These are phyloP conservation scores for Paramicrosporidium saccamoebae DNA, from an alignment of 371 early-diverging fungal genomes.

Conservation along the genomic window DNA sequence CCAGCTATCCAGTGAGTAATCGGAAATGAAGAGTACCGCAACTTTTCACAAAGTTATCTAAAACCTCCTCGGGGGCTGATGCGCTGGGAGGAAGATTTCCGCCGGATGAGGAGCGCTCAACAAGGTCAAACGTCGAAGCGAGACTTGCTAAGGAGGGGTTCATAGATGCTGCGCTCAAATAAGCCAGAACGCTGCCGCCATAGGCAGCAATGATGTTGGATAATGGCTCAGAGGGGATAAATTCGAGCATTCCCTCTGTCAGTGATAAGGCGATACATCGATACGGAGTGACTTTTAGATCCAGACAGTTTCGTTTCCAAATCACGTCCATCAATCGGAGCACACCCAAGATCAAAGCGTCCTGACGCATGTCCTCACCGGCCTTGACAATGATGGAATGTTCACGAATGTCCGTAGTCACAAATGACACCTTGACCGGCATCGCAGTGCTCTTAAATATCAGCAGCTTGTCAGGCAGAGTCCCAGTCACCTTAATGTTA, in stretches of 20 bases:
- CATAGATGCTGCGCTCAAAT: no score
- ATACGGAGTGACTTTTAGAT: slow-evolving; percentile 63
- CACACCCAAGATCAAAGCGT: slow-evolving; percentile 82
- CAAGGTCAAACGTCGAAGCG: no score
- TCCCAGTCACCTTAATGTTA: slow-evolving; percentile 34
- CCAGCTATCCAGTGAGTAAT: slow-evolving; percentile 19
- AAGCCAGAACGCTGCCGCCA: slow-evolving; percentile 38
- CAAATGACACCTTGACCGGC: slow-evolving; percentile 49
- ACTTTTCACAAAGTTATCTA: slow-evolving; percentile 80
- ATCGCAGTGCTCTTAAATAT: slow-evolving; percentile 66
- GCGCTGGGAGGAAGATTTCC: slow-evolving; percentile 21
- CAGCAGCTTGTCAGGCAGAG: slow-evolving; percentile 42
- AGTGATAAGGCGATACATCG: slow-evolving; percentile 59
- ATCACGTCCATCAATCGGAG: slow-evolving; percentile 79
- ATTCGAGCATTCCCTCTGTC: slow-evolving; percentile 71
- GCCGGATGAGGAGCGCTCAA: slow-evolving; percentile 16
- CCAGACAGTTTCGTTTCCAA: slow-evolving; percentile 64
- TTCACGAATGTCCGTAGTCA: slow-evolving; percentile 21
- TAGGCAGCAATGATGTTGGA: slow-evolving; percentile 61
- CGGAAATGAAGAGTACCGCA: slow-evolving; percentile 16
- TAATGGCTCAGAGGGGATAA: slow-evolving; percentile 44
- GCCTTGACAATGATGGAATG: slow-evolving; percentile 74
- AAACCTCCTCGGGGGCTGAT: slow-evolving; percentile 28
- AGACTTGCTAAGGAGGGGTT: no score
- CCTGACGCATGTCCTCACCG: slow-evolving; percentile 88